phyloP scores from a whole-genome alignment of 768 basidiomycete species.

The Boletus rex-veris region DNA sequence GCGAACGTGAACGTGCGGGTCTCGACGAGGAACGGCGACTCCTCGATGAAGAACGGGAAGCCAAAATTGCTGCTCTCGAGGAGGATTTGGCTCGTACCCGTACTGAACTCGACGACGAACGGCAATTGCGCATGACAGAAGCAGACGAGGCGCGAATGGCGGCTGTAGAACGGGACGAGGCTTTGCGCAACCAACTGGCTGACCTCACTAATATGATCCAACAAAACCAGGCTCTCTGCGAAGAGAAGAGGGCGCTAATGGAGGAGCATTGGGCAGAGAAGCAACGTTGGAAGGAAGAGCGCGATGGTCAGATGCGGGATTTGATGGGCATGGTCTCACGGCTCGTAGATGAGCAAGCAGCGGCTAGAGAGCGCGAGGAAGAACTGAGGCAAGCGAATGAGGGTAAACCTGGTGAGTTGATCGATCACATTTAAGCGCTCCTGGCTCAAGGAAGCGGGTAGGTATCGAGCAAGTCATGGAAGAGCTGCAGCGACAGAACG shows the following conservation, averaged over 20 bases:
- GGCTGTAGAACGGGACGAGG: slow-evolving; percentile 56
- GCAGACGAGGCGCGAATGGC: slow-evolving; percentile 66
- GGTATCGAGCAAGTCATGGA: slow-evolving; percentile 60
- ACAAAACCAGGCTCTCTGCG: slow-evolving; percentile 57
- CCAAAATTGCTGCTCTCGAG: slow-evolving; percentile 57
- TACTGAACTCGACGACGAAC: slow-evolving; percentile 62
- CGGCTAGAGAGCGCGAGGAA: slow-evolving; percentile 47
- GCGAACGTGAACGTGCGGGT: slow-evolving; percentile 47
- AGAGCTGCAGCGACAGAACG: slow-evolving; percentile 55
- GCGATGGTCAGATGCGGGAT: slow-evolving; percentile 54
- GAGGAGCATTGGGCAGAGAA: slow-evolving; percentile 68
- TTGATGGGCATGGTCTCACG: slow-evolving; percentile 60
- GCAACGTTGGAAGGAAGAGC: slow-evolving; percentile 50
- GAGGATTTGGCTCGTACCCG: slow-evolving; percentile 57
- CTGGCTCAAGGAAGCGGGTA: slow-evolving; percentile 26
- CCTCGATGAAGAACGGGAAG: slow-evolving; percentile 48
- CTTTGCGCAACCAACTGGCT: slow-evolving; percentile 53
- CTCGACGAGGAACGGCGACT: slow-evolving; percentile 47
- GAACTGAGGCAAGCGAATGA: slow-evolving; percentile 52
- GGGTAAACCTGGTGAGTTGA: slow-evolving; percentile 51
- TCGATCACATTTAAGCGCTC: background rate
- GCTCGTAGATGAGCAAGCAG: slow-evolving; percentile 53
- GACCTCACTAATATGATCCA: slow-evolving; percentile 75
- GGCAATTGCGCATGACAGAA: slow-evolving; percentile 51
- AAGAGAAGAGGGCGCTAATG: slow-evolving; percentile 55